Base-by-base conservation (phyloP, 768 basidiomycete genomes). In the Atractiella rhizophila region DNA sequence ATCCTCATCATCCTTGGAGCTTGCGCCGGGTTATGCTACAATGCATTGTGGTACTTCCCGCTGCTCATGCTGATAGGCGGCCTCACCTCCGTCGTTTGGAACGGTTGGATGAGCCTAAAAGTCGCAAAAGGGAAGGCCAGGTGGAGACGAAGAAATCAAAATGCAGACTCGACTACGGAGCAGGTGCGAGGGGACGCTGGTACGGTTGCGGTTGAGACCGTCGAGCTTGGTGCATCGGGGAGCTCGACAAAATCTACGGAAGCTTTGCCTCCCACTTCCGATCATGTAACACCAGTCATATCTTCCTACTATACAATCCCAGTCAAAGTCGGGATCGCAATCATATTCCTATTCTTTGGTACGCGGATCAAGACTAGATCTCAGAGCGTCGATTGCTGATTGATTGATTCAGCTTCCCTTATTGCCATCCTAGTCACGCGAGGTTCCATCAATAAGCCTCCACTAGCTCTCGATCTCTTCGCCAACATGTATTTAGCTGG, bases 21-120 rank as follows among this genome's bases (percentile, higher is more conserved):
- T 7, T 58, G 60, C 24, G 62, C 62, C n/a, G 68, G 66, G 27
- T 54, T 66, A 42, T 66, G 64, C 45, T 68, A 68, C 49, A 63
- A 64, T 35, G 60, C 67, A 9, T 57, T 66, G 24, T 70, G 68
- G 69, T 65, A 66, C 39, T 63, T 65, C 45, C 68, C 68, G 1
- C 55, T 62, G 5, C 48, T 70, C 9, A 61, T 69, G 37, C 57
- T 60, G 15, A 43, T 55, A 3, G 63, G 63, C 6, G 68, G 67
- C 1, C 27, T 57, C 1, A 28, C 52, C 0, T 66, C 65, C 7
- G 36, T 65, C n/a, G 12, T 36, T 21, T 35, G 28, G 13, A 41
- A 46, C 30, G n/a, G 20, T 27, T 35, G 5, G 30, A 32, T 6
- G 28, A 33, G 33, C 13, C 19, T 20, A n/a, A 4, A 26, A 28